Conservation (phyloP, 2,329 filamentous ascomycete genomes). For the Hypoxylon sp. region DNA sequence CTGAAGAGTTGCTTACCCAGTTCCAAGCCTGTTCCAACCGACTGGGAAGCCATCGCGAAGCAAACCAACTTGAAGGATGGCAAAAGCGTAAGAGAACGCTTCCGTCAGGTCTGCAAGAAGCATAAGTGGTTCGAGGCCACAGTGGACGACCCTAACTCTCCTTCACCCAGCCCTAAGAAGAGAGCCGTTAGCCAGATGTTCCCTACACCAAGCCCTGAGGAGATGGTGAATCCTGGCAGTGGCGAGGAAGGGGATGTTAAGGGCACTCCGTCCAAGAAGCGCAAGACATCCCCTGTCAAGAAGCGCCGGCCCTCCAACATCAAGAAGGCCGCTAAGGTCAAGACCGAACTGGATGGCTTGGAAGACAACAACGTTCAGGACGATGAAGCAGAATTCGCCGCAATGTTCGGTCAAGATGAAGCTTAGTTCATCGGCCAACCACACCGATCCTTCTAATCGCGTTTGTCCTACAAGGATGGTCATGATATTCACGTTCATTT, state of each 20-base stretch:
- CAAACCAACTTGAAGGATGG: constrained; percentile 10
- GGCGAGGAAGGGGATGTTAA: constrained; percentile 19
- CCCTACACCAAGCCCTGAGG: background rate
- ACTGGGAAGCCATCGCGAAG: constrained; percentile 7
- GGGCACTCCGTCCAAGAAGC: constrained; percentile 14
- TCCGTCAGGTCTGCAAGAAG: constrained; percentile 31
- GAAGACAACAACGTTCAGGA: background rate
- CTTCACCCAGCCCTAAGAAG: constrained; percentile 8
- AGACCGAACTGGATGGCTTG: background rate
- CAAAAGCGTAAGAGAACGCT: constrained; percentile 11
- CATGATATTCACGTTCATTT: background rate
- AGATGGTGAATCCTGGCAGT: background rate
- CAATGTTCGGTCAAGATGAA: background rate
- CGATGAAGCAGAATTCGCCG: background rate
- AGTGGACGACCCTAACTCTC: background rate
- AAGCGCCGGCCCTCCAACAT: background rate
- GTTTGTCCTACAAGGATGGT: background rate
- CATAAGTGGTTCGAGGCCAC: constrained; percentile 17
- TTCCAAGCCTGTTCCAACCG: background rate
- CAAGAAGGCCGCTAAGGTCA: background rate
- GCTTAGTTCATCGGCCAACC: background rate
- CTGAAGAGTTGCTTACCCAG: constrained; percentile 4
- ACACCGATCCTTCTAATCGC: background rate
- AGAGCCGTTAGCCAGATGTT: background rate
- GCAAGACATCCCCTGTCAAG: background rate